These are phyloP conservation scores for Zostera marina DNA, from an alignment of 116 monocot genomes.

Conservation along the genomic window DNA sequence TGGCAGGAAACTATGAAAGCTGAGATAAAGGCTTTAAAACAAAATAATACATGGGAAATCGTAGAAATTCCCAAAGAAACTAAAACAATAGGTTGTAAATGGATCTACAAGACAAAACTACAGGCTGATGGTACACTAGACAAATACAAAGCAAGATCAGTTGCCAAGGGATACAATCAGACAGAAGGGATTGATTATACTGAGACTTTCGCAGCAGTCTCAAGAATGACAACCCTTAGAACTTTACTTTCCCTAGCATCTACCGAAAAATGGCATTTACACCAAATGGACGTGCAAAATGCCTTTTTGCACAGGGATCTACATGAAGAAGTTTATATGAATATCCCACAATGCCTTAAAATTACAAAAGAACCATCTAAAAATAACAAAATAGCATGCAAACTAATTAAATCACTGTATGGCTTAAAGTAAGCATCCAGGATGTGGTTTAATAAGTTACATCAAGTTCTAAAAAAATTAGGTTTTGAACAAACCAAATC, in stretches of 20 bases:
- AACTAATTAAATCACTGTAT: not conserved
- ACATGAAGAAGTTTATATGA: constrained; percentile 1
- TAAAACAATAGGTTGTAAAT: constrained; percentile 1
- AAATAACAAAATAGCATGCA: too few species aligned
- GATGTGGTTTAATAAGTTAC: not conserved
- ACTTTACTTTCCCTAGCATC: not conserved
- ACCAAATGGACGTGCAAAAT: constrained; percentile 1
- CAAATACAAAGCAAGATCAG: not conserved
- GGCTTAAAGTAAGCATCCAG: constrained; percentile 1
- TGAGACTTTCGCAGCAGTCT: not conserved
- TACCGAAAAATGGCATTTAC: not conserved
- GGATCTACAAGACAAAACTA: constrained; percentile 2
- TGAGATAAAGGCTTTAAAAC: too few species aligned
- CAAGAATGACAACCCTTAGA: not conserved
- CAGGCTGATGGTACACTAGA: not conserved
- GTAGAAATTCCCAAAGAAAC: too few species aligned
- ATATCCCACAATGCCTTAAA: not conserved
- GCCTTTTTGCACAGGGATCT: constrained; percentile 6
- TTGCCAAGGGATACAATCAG: not conserved
- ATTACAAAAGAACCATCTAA: not conserved
- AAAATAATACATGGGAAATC: too few species aligned
- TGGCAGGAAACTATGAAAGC: too few species aligned
- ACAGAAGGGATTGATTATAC: not conserved
- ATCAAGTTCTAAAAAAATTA: not conserved
- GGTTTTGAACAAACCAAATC: not conserved